These are phyloP conservation scores for Lentinula edodes DNA, from an alignment of 768 basidiomycete species.

Conservation along the genomic window DNA sequence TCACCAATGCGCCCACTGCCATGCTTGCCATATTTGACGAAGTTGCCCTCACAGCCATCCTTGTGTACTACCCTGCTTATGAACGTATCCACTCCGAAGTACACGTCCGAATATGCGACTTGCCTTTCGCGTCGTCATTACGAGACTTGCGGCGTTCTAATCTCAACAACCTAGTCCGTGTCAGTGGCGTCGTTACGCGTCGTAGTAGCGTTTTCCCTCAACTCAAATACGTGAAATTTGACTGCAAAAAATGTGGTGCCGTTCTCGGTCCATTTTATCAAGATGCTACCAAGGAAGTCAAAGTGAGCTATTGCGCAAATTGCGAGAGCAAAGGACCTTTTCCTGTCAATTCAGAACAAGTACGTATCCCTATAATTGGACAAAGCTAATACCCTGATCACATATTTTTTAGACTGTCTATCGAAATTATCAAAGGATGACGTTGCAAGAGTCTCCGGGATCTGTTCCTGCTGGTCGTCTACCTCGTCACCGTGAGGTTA, in stretches of 20 bases:
- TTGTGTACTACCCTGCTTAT: constrained; percentile 94
- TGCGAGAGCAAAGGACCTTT: constrained; percentile 97
- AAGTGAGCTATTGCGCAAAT: constrained; percentile 88
- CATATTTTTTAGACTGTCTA: constrained; percentile 78
- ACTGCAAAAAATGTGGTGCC: constrained; percentile 92
- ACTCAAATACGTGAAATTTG: constrained; percentile 98
- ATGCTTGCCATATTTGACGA: constrained; percentile 96
- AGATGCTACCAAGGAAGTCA: constrained; percentile 91
- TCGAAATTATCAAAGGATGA: constrained; percentile 98
- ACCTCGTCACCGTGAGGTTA: constrained; percentile 93
- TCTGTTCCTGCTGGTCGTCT: constrained; percentile 96
- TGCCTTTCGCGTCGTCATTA: constrained; percentile 84
- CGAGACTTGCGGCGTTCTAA: constrained; percentile 91
- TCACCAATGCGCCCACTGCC: constrained; percentile 88
- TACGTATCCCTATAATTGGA: constrained; percentile 23
- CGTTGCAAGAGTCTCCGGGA: constrained; percentile 95
- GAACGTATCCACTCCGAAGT: constrained; percentile 97
- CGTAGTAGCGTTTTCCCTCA: constrained; percentile 98
- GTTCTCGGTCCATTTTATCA: constrained; percentile 97
- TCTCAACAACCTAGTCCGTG: constrained; percentile 92
- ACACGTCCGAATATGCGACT: constrained; percentile 93
- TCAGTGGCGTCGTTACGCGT: constrained; percentile 93
- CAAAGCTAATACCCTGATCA: neutral
- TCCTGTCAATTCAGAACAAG: constrained; percentile 94
- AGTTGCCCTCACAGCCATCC: constrained; percentile 89